Evolutionary conservation across 306 rosid species (phyloP).

Genomic region (Casuarina equisetifolia): DNA sequence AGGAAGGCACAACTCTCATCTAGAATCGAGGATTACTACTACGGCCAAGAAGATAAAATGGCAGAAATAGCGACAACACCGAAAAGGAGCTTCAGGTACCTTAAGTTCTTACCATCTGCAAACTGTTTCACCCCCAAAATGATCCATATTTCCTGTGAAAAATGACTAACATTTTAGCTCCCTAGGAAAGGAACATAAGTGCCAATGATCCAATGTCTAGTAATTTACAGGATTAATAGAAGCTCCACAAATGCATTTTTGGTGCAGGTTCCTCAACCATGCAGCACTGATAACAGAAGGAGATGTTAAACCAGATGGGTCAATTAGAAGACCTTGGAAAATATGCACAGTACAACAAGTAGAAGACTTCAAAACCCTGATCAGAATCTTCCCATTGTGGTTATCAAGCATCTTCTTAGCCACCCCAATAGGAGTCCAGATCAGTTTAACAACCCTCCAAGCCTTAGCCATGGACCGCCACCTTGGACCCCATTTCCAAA

Average conservation of each 20-base stretch:
- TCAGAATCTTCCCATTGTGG: constrained; percentile 52
- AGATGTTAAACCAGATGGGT: constrained; percentile 42
- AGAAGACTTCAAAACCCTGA: constrained; percentile 48
- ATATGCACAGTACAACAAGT: constrained; percentile 57
- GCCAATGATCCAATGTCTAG: too few species aligned
- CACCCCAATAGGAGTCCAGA: constrained; percentile 42
- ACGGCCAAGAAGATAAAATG: neutral
- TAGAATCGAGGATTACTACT: constrained; percentile 16
- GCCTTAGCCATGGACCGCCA: constrained; percentile 57
- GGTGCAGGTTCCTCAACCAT: constrained; percentile 43
- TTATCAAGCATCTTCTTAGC: constrained; percentile 41
- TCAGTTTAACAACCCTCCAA: constrained; percentile 54
- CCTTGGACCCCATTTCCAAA: constrained; percentile 45
- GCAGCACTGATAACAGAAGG: constrained; percentile 47
- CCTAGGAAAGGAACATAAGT: too few species aligned
- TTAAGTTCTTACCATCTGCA: too few species aligned
- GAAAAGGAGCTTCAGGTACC: constrained; percentile 30
- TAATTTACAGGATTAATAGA: too few species aligned
- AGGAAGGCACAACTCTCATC: constrained; percentile 12
- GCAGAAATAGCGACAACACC: neutral
- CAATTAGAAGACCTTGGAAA: constrained; percentile 51
- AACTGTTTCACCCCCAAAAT: too few species aligned
- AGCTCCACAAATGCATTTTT: too few species aligned
- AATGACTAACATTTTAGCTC: too few species aligned
- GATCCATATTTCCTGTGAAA: too few species aligned